phyloP scores from a whole-genome alignment of 306 rosid genomes.

The Quercus ilex region DNA sequence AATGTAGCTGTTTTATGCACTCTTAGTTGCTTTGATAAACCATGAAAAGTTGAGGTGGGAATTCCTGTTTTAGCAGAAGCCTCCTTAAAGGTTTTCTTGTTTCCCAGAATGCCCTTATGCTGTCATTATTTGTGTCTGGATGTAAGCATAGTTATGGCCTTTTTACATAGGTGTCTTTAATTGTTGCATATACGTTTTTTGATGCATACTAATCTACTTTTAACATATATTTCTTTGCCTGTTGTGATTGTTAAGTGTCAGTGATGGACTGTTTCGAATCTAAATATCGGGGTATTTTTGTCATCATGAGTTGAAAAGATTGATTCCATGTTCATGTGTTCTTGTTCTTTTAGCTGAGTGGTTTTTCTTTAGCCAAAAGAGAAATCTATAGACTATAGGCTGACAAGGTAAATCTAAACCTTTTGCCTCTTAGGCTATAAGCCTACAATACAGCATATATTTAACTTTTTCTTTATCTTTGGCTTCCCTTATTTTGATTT shows the following conservation, averaged over 20 bases:
- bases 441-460: neutral
- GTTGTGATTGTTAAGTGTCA: conserved; percentile 24
- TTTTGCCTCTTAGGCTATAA: conserved; percentile 12
- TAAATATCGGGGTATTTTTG: conserved; percentile 51
- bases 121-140: conserved; percentile 14
- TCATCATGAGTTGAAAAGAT: conserved; percentile 35
- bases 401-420: conserved; percentile 28
- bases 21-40: conserved; percentile 45
- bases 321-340: conserved; percentile 64
- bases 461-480: neutral
- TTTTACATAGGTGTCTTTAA: conserved; percentile 6
- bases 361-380: conserved; percentile 1
- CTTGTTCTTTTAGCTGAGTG: conserved; percentile 41
- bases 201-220: conserved; percentile 5
- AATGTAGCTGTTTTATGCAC: conserved; percentile 37
- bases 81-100: conserved; percentile 50
- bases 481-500: neutral
- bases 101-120: conserved; percentile 34
- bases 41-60: conserved; percentile 40
- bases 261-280: conserved; percentile 23
- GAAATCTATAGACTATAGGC: conserved; percentile 18
- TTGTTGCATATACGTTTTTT: conserved; percentile 17
- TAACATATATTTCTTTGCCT: conserved; percentile 7
- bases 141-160: neutral
- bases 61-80: conserved; percentile 54